Conservation (phyloP, 2,329 filamentous ascomycete species). For the Fusarium anthophilum region DNA sequence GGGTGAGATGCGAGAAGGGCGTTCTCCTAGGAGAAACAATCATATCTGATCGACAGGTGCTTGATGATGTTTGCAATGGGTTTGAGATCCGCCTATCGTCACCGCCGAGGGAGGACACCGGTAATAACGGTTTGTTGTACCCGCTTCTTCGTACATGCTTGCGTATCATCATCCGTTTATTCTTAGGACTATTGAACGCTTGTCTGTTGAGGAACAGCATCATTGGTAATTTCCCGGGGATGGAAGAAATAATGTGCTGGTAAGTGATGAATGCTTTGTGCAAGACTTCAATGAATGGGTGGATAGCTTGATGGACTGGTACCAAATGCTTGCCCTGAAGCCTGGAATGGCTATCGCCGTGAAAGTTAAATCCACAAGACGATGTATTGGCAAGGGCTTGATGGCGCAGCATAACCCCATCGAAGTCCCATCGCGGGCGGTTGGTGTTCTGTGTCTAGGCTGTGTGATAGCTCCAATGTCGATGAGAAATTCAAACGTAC, state of each 20-base stretch:
- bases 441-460: not conserved
- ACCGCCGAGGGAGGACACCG: constrained; percentile 6
- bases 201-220: constrained; percentile 1
- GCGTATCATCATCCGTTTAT: not conserved
- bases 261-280: constrained; percentile 11
- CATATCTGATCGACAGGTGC: constrained; percentile 34
- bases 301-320: constrained; percentile 14
- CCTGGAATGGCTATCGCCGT: constrained; percentile 1
- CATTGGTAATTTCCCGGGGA: not conserved
- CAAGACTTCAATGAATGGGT: constrained; percentile 7
- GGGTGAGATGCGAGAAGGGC: constrained; percentile 7
- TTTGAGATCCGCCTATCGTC: constrained; percentile 20
- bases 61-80: constrained; percentile 37
- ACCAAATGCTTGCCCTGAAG: constrained; percentile 10
- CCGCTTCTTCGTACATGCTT: constrained; percentile 20
- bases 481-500: constrained; percentile 18
- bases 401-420: constrained; percentile 36
- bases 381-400: constrained; percentile 32
- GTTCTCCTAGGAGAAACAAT: constrained; percentile 37
- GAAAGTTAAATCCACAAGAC: constrained; percentile 33
- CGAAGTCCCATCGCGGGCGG: constrained; percentile 11
- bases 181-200: not conserved
- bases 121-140: constrained; percentile 10
- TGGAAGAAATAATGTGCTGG: constrained; percentile 11
- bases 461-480: not conserved